These are phyloP conservation scores for Fusarium lyarnte DNA, from an alignment of 2,329 filamentous ascomycete genomes.

Conservation along the genomic window DNA sequence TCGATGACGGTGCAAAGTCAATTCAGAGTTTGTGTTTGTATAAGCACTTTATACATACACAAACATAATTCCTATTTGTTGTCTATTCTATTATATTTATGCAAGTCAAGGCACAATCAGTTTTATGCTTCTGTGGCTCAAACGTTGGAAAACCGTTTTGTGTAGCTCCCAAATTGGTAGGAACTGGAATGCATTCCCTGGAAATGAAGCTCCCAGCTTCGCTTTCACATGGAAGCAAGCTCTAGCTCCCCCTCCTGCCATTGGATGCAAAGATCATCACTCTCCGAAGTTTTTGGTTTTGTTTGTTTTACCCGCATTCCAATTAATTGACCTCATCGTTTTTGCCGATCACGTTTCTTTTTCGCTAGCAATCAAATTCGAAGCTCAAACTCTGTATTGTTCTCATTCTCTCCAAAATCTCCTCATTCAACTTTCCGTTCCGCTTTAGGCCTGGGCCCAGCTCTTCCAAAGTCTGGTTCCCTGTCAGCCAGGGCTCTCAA, in stretches of 20 bases:
- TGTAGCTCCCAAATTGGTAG: constrained; percentile 16
- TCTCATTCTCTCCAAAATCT: neutral
- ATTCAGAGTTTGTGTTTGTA: neutral
- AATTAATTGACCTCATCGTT: constrained; percentile 19
- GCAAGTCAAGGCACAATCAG: neutral
- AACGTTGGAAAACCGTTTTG: constrained; percentile 17
- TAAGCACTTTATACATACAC: neutral
- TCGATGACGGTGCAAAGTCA: constrained; percentile 4
- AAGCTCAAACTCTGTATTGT: neutral
- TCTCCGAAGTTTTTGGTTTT: neutral
- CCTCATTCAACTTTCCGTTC: constrained; percentile 15
- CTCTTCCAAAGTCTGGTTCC: constrained; percentile 13
- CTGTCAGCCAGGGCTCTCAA: constrained; percentile 19
- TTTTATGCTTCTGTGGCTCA: constrained; percentile 20
- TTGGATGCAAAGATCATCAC: constrained; percentile 34
- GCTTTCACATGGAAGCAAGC: constrained; percentile 28
- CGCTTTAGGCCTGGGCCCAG: constrained; percentile 16
- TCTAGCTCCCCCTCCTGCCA: constrained; percentile 14
- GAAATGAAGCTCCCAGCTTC: neutral
- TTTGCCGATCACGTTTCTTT: neutral
- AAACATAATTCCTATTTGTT: neutral
- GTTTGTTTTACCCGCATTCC: constrained; percentile 3
- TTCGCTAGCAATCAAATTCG: neutral
- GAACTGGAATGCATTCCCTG: constrained; percentile 1
- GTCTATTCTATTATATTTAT: neutral